These are phyloP conservation scores for Arxiozyma slooffiae DNA, from an alignment of 1,139 yeast genomes.

Conservation along the genomic window DNA sequence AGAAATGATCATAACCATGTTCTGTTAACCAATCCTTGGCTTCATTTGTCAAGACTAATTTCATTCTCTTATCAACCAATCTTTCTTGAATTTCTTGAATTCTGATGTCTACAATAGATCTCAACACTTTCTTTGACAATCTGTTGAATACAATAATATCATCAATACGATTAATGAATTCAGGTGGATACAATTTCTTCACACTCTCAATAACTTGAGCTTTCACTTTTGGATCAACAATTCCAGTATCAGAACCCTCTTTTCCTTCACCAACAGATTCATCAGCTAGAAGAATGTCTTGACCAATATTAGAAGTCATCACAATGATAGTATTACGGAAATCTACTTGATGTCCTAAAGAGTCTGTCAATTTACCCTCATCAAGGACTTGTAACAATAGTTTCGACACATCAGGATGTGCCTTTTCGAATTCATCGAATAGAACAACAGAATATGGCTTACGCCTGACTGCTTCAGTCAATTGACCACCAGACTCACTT, in stretches of 20 bases:
- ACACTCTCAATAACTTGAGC: slow-evolving; percentile 53
- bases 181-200: slow-evolving; percentile 77
- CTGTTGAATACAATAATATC: slow-evolving; percentile 86
- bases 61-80: slow-evolving; percentile 68
- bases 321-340: slow-evolving; percentile 90
- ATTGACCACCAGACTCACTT: slow-evolving; percentile 84
- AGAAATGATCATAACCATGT: slow-evolving; percentile 79
- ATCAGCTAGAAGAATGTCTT: slow-evolving; percentile 69
- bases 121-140: slow-evolving; percentile 61
- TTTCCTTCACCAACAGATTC: slow-evolving; percentile 37
- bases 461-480: slow-evolving; percentile 90
- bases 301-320: slow-evolving; percentile 95
- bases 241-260: slow-evolving; percentile 30
- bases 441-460: slow-evolving; percentile 87
- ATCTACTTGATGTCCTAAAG: slow-evolving; percentile 89
- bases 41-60: slow-evolving; percentile 44
- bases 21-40: slow-evolving; percentile 74
- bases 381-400: slow-evolving; percentile 83
- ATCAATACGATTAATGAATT: slow-evolving; percentile 85
- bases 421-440: slow-evolving; percentile 96
- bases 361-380: slow-evolving; percentile 88
- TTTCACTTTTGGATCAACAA: slow-evolving; percentile 42
- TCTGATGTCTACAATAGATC: slow-evolving; percentile 75
- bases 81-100: slow-evolving; percentile 71
- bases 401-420: slow-evolving; percentile 92